phyloP scores from a whole-genome alignment of 495 filamentous ascomycete genomes.

The Aspergillus wentii region DNA sequence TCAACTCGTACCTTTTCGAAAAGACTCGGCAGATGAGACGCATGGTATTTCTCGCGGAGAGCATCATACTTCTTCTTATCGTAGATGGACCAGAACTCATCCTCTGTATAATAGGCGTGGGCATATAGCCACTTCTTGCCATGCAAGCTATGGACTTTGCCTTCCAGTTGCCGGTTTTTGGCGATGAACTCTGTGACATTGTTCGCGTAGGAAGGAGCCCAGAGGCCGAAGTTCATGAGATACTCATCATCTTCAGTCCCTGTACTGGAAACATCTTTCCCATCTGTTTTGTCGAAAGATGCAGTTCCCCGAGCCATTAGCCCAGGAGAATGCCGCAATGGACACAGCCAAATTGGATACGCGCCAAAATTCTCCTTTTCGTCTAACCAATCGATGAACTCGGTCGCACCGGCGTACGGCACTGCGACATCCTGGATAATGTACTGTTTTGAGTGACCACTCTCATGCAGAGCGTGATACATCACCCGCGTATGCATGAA shows the following conservation, averaged over 20 bases:
- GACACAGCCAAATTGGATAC: slow-evolving; percentile 59
- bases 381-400: slow-evolving; percentile 46
- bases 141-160: slow-evolving; percentile 56
- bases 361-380: slow-evolving; percentile 37
- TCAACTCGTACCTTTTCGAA: slow-evolving; percentile 49
- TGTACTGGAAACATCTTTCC: no score
- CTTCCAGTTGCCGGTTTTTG: slow-evolving; percentile 62
- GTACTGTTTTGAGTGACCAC: slow-evolving; percentile 38
- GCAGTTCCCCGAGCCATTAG: neutral
- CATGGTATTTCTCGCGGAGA: slow-evolving; percentile 46
- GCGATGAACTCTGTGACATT: slow-evolving; percentile 34
- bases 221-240: slow-evolving; percentile 54
- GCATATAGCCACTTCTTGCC: slow-evolving; percentile 62
- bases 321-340: slow-evolving; percentile 15
- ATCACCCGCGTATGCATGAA: slow-evolving; percentile 53
- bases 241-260: slow-evolving; percentile 2
- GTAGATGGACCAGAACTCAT: slow-evolving; percentile 53
- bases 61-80: slow-evolving; percentile 42
- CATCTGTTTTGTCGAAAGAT: no score
- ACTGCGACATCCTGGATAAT: slow-evolving; percentile 57
- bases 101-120: slow-evolving; percentile 48
- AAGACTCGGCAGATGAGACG: slow-evolving; percentile 40
- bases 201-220: slow-evolving; percentile 32
- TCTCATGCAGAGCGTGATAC: slow-evolving; percentile 52
- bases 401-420: slow-evolving; percentile 35